These are phyloP conservation scores for Cladosporium sp. DNA, from an alignment of 2,329 filamentous ascomycete genomes.

Conservation along the genomic window DNA sequence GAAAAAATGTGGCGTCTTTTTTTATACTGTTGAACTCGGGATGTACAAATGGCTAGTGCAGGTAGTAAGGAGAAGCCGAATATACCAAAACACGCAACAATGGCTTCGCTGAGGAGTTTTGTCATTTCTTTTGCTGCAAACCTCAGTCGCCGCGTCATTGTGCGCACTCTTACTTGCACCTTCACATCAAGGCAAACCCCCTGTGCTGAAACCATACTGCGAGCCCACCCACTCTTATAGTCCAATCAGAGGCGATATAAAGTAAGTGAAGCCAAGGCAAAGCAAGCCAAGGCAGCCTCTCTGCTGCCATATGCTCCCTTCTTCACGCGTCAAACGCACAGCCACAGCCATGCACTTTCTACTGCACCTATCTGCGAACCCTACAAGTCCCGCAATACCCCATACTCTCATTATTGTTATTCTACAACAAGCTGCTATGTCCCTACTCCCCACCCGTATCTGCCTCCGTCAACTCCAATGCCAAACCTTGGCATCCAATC, in stretches of 20 bases:
- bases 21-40: constrained; percentile 10
- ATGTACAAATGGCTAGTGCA: constrained; percentile 29
- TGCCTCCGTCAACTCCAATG: neutral
- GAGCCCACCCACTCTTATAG: neutral
- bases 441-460: neutral
- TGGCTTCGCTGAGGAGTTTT: neutral
- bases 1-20: constrained; percentile 20
- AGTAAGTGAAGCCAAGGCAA: neutral
- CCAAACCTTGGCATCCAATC: neutral
- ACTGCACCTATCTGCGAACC: neutral
- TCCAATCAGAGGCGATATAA: neutral
- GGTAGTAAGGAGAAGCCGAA: neutral
- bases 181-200: neutral
- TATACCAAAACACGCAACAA: constrained; percentile 8
- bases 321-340: neutral
- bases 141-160: neutral
- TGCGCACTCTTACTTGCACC: neutral
- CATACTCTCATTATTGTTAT: neutral
- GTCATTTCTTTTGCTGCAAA: neutral
- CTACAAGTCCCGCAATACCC: neutral
- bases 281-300: neutral
- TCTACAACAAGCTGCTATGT: neutral
- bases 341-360: neutral
- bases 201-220: neutral
- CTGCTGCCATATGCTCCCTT: neutral